phyloP scores from a whole-genome alignment of 1,284 basidiomycete species.

The Grifola frondosa region DNA sequence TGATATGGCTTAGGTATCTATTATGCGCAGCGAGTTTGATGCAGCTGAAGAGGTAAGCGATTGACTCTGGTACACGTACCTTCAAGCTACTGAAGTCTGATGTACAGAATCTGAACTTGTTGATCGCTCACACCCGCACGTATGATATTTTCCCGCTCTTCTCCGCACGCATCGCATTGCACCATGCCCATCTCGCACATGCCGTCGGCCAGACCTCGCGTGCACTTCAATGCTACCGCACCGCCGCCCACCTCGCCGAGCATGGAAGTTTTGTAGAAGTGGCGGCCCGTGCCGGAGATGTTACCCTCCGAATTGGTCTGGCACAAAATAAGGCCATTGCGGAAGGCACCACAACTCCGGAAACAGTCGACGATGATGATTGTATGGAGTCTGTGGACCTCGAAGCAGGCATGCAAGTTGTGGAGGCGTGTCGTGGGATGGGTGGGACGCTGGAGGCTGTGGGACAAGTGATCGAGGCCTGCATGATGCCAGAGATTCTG shows the following conservation, averaged over 20 bases:
- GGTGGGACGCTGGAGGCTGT: conserved; percentile 58
- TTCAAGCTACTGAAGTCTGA: not conserved
- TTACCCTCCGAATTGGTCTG: conserved; percentile 57
- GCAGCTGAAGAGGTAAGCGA: conserved; percentile 48
- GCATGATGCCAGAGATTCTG: conserved; percentile 53
- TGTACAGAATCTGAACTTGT: conserved; percentile 46
- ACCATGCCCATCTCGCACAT: conserved; percentile 72
- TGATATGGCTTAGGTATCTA: conserved; percentile 46
- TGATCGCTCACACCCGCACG: conserved; percentile 64
- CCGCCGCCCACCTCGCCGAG: conserved; percentile 49
- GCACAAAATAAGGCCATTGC: conserved; percentile 12
- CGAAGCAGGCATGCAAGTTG: conserved; percentile 37
- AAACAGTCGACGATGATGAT: conserved; percentile 19
- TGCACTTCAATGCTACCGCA: conserved; percentile 60
- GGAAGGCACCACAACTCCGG: conserved; percentile 18
- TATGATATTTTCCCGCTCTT: conserved; percentile 54
- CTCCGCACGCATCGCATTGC: conserved; percentile 60
- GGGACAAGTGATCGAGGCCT: conserved; percentile 54
- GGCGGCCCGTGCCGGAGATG: conserved; percentile 58
- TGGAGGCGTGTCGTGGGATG: conserved; percentile 42
- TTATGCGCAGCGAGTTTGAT: conserved; percentile 66
- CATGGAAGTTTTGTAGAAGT: conserved; percentile 53
- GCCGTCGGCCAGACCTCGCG: conserved; percentile 46
- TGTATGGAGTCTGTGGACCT: too few species aligned
- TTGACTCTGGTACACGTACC: not conserved